A percentile compares a stretch with the other conserved stretches of the same genome.
Evolutionary conservation across 768 basidiomycete genomes (phyloP).

Genomic region (Plicaturopsis crispa): DNA sequence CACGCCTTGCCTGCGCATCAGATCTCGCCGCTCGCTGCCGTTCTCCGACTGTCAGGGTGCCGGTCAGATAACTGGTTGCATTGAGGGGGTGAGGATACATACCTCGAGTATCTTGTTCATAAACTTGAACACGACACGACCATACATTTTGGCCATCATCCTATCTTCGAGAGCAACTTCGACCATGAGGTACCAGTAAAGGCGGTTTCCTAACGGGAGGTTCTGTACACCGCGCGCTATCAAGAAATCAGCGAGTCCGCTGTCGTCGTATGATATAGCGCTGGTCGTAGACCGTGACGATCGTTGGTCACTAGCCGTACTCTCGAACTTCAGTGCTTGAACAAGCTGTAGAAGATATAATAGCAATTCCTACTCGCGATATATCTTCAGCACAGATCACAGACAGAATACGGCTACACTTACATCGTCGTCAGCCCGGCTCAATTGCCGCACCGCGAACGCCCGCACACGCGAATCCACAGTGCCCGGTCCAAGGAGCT

Average conservation of each 20-base stretch:
- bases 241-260: conserved; percentile 89
- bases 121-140: conserved; percentile 83
- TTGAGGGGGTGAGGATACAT: conserved; percentile 6
- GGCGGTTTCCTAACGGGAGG: conserved; percentile 76
- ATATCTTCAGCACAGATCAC: background rate
- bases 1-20: conserved; percentile 88
- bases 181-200: conserved; percentile 98
- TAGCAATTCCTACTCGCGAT: conserved; percentile 64
- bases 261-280: conserved; percentile 83
- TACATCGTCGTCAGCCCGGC: conserved; percentile 91
- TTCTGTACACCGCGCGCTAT: conserved; percentile 81
- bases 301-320: conserved; percentile 66
- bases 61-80: no score
- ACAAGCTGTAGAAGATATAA: conserved; percentile 93
- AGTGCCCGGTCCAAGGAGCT: conserved; percentile 84
- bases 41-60: conserved; percentile 46
- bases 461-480: conserved; percentile 89
- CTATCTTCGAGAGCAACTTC: conserved; percentile 87
- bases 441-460: conserved; percentile 89
- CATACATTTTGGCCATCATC: conserved; percentile 88
- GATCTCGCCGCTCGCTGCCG: conserved; percentile 75
- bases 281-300: conserved; percentile 66
- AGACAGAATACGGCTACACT: conserved; percentile 12
- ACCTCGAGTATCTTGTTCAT: conserved; percentile 87
- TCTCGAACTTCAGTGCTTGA: conserved; percentile 96